phyloP scores from a whole-genome alignment of 257 asterid species.

The Solanum arcanum region DNA sequence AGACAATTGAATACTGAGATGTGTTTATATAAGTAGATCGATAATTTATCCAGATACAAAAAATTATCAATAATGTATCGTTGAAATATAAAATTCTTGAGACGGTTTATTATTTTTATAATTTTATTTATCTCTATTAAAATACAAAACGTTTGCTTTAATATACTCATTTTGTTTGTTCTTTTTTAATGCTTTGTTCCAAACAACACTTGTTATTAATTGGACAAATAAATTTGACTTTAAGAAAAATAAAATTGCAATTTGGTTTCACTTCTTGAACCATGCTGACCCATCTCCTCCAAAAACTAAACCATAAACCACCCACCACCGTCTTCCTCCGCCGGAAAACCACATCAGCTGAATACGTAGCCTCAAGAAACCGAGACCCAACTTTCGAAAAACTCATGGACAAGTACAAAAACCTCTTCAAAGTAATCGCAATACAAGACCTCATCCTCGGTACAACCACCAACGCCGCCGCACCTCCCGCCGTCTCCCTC shows the following conservation, averaged over 20 bases:
- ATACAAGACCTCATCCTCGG: conserved; percentile 80
- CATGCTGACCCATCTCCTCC: conserved; percentile 48
- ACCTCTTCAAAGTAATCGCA: conserved; percentile 52
- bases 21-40: too few relatives aligned
- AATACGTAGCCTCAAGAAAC: conserved; percentile 57
- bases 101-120: too few relatives aligned
- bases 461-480: conserved; percentile 10
- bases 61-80: too few relatives aligned
- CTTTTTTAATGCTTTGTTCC: too few relatives aligned
- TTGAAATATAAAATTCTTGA: background rate
- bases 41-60: too few relatives aligned
- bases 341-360: conserved; percentile 59
- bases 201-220: background rate
- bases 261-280: background rate
- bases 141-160: too few relatives aligned
- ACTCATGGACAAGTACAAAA: conserved; percentile 76
- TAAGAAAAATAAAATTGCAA: background rate
- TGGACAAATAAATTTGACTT: background rate
- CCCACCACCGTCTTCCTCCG: conserved; percentile 26
- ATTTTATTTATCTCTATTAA: background rate
- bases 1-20: background rate
- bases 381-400: conserved; percentile 86
- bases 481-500: conserved; percentile 53
- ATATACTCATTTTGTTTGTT: too few relatives aligned
- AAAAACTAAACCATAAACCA: conserved; percentile 6